Conservation (phyloP, 306 rosid species). For the Leucaena leucocephala region DNA sequence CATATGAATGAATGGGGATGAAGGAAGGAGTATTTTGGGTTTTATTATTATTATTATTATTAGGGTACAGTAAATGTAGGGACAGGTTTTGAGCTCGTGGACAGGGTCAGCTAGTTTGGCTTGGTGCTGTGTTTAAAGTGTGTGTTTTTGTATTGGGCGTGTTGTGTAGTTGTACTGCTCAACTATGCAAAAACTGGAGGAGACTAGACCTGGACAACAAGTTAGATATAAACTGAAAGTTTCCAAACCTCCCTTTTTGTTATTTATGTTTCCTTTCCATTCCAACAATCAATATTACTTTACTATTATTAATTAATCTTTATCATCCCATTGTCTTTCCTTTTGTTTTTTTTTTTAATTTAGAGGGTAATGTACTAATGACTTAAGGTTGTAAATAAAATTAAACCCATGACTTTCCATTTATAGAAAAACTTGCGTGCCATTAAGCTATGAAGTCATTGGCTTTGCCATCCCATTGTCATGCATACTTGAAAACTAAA, state of each 20-base stretch:
- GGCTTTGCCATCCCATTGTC: no score
- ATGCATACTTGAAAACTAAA: no score
- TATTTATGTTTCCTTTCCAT: constrained; percentile 44
- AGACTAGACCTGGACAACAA: constrained; percentile 47
- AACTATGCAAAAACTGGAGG: constrained; percentile 13
- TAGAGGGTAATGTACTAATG: no score
- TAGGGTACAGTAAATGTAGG: constrained; percentile 39
- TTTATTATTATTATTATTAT: constrained; percentile 22
- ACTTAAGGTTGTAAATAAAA: no score
- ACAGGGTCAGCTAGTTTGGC: constrained; percentile 85
- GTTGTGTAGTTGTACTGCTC: constrained; percentile 23
- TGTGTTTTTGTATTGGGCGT: constrained; percentile 20
- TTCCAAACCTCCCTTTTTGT: constrained; percentile 38
- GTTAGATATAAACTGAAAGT: constrained; percentile 60
- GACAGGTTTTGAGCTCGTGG: constrained; percentile 77
- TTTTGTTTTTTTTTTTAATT: no score
- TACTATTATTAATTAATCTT: not conserved
- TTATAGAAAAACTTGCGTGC: no score
- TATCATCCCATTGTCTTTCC: no score
- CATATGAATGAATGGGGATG: no score
- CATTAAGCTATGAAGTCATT: no score
- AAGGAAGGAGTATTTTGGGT: not conserved
- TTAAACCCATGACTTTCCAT: no score
- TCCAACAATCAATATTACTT: not conserved
- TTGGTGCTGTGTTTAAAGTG: constrained; percentile 40